These are phyloP conservation scores for Paramecium biaurelia DNA, from an alignment of 73 alveolate genomes.

Conservation along the genomic window DNA sequence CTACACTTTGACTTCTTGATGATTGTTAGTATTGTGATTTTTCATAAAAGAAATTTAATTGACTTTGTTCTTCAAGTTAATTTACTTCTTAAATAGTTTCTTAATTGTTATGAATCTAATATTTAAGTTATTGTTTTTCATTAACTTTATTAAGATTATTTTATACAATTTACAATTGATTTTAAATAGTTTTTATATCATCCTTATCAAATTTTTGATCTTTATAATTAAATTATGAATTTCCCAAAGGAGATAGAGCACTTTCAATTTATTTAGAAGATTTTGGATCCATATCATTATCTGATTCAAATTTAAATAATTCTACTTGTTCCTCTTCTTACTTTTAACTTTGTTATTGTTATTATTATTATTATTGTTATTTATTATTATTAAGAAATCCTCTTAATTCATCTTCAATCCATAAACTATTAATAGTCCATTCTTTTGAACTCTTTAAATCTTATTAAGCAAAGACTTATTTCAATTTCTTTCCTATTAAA, in stretches of 20 bases:
- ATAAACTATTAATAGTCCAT: constrained; percentile 51
- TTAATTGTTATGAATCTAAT: background rate
- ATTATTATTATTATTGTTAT: background rate
- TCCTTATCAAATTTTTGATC: constrained; percentile 12
- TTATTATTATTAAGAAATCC: constrained; percentile 17
- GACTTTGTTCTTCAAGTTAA: background rate
- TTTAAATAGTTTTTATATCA: background rate
- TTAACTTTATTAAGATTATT: background rate
- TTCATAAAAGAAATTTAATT: background rate
- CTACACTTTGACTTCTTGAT: background rate
- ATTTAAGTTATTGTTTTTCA: background rate
- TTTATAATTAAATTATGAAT: constrained; percentile 5
- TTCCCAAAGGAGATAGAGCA: constrained; percentile 24
- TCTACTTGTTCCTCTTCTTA: constrained; percentile 32
- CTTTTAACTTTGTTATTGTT: background rate
- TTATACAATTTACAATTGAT: background rate
- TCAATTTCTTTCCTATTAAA: constrained; percentile 36
- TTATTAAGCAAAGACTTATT: constrained; percentile 37
- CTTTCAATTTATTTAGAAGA: background rate
- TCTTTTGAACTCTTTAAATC: constrained; percentile 54
- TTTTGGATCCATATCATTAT: background rate
- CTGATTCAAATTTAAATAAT: background rate
- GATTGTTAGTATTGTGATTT: background rate
- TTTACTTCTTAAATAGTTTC: constrained; percentile 34
- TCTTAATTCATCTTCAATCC: constrained; percentile 66